phyloP scores from a whole-genome alignment of 116 monocot species.

The Iris pallida region DNA sequence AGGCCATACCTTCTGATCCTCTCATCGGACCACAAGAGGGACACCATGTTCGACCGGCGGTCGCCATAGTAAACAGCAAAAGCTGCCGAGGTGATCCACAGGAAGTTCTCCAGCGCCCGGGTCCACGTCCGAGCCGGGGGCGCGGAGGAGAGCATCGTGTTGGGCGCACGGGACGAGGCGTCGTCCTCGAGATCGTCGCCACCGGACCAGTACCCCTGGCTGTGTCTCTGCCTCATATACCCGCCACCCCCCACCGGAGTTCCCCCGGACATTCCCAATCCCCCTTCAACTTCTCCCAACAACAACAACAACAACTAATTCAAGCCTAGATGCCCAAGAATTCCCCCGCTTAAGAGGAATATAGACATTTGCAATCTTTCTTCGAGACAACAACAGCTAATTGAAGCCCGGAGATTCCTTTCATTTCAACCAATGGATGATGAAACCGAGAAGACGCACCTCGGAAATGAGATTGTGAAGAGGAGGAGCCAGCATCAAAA shows the following conservation, averaged over 20 bases:
- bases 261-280: slow-evolving; percentile 2
- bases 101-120: slow-evolving; percentile 11
- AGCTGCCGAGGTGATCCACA: slow-evolving; percentile 13
- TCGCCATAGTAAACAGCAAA: slow-evolving; percentile 24
- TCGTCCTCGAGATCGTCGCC: slow-evolving; percentile 14
- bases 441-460: too few species aligned
- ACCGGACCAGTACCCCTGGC: not conserved
- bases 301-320: not conserved
- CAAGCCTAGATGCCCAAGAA: too few species aligned
- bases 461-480: too few species aligned
- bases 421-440: too few species aligned
- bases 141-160: not conserved
- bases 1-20: slow-evolving; percentile 19
- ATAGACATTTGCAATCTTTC: too few species aligned
- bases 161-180: not conserved
- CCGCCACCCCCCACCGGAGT: slow-evolving; percentile 5
- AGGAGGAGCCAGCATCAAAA: too few species aligned
- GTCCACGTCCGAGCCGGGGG: slow-evolving; percentile 3
- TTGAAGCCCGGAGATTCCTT: too few species aligned
- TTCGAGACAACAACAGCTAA: too few species aligned
- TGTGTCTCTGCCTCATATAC: slow-evolving; percentile 14
- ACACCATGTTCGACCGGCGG: slow-evolving; percentile 16
- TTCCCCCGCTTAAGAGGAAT: too few species aligned
- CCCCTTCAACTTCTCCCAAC: not conserved
- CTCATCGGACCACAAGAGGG: slow-evolving; percentile 17